Conservation (phyloP, 1,284 basidiomycete species). For the Naganishia albida region DNA sequence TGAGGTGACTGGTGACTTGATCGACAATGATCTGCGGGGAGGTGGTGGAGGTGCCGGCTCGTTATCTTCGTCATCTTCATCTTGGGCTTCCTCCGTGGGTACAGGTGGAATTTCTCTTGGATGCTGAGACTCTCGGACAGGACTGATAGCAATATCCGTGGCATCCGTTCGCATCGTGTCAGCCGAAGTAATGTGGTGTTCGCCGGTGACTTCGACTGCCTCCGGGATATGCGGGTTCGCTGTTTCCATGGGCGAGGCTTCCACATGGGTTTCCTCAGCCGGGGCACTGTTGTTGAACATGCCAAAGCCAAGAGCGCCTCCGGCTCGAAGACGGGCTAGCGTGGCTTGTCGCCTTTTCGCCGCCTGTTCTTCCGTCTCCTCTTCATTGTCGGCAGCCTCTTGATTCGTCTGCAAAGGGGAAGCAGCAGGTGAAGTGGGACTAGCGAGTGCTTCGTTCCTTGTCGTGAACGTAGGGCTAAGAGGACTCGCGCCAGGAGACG, state of each 20-base stretch:
- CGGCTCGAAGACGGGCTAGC: constrained; percentile 50
- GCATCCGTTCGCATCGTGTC: too few species aligned
- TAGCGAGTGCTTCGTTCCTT: background rate
- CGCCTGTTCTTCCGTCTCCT: constrained; percentile 51
- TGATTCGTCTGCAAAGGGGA: background rate
- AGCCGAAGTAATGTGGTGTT: too few species aligned
- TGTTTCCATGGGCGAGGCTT: constrained; percentile 2
- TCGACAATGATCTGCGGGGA: constrained; percentile 29
- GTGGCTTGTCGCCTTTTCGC: constrained; percentile 46
- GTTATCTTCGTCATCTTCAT: constrained; percentile 32
- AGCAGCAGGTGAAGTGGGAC: constrained; percentile 11
- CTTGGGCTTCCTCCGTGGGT: constrained; percentile 4
- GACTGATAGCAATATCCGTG: too few species aligned
- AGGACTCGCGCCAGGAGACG: constrained; percentile 24
- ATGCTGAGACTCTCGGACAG: background rate
- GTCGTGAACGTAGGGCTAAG: background rate
- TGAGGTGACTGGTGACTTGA: constrained; percentile 10
- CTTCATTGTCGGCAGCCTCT: constrained; percentile 36
- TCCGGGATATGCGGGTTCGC: background rate
- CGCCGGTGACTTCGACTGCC: background rate
- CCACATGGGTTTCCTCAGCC: constrained; percentile 3
- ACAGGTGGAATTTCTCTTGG: background rate
- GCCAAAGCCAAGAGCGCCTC: constrained; percentile 51
- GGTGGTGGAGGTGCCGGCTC: constrained; percentile 36
- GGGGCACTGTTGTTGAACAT: constrained; percentile 43